Evolutionary conservation across 2,329 filamentous ascomycete species (phyloP).

Genomic region (Immersiporthe knoxdaviesiana): DNA sequence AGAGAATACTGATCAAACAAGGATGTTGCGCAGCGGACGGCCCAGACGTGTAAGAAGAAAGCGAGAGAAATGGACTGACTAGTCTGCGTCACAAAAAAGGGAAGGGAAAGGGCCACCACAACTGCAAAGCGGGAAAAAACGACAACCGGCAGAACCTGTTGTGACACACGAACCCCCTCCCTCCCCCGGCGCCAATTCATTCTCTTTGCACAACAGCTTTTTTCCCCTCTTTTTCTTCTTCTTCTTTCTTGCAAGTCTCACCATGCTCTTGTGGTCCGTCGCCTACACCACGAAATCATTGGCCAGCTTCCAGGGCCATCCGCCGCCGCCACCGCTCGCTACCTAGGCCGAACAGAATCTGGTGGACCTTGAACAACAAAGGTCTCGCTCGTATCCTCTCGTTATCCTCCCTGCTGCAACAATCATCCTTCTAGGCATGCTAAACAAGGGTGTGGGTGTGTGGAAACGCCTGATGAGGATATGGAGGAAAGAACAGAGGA

Average conservation of each 20-base stretch:
- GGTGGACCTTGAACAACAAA: not conserved
- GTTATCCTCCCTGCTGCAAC: not conserved
- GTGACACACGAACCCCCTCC: no score
- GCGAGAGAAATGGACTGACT: constrained; percentile 15
- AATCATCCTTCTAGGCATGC: not conserved
- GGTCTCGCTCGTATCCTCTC: constrained; percentile 18
- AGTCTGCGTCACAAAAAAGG: constrained; percentile 13
- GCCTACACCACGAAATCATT: constrained; percentile 26
- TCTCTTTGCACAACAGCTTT: constrained; percentile 22
- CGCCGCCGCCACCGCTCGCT: constrained; percentile 23
- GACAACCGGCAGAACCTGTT: constrained; percentile 16
- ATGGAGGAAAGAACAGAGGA: no score
- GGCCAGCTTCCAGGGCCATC: constrained; percentile 14
- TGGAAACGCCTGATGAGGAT: not conserved
- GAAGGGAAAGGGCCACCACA: not conserved
- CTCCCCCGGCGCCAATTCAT: no score
- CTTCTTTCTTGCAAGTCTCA: constrained; percentile 27
- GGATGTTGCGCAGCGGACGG: constrained; percentile 9
- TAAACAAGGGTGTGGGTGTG: not conserved
- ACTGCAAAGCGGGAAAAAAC: constrained; percentile 12
- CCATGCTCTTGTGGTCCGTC: constrained; percentile 27
- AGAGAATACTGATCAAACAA: not conserved
- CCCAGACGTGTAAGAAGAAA: constrained; percentile 13
- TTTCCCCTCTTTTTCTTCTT: no score
- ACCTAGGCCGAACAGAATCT: constrained; percentile 2